Percentiles rank a stretch among this genome's conserved stretches.
Conservation (phyloP, 371 early-diverging fungal species). For the Choanephora cucurbitarum region DNA sequence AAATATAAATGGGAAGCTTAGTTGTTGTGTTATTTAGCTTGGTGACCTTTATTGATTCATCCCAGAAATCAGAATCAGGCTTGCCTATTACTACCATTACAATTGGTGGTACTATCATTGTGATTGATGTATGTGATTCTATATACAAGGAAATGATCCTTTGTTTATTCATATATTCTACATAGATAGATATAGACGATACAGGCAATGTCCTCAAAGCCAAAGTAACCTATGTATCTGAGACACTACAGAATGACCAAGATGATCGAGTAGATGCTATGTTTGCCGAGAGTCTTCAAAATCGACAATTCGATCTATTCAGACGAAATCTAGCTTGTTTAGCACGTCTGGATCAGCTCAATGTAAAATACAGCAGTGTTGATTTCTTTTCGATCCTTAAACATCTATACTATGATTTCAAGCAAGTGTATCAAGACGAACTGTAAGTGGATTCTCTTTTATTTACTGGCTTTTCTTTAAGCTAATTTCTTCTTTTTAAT, state of each 20-base stretch:
- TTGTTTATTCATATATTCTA: neutral
- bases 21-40: no score
- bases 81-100: conserved; percentile 55
- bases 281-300: conserved; percentile 50
- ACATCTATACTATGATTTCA: conserved; percentile 42
- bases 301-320: conserved; percentile 46
- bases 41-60: conserved; percentile 55
- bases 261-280: conserved; percentile 58
- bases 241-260: conserved; percentile 50
- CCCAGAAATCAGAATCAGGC: conserved; percentile 40
- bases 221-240: conserved; percentile 61
- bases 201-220: conserved; percentile 45
- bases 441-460: conserved; percentile 33
- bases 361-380: conserved; percentile 48
- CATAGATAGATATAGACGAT: conserved; percentile 61
- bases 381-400: conserved; percentile 57
- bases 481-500: no score
- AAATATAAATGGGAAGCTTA: no score
- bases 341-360: conserved; percentile 55
- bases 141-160: no score
- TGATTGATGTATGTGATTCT: conserved; percentile 52
- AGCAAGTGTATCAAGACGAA: conserved; percentile 39
- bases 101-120: conserved; percentile 60
- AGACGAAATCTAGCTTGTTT: conserved; percentile 52
- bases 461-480: no score